phyloP scores from a whole-genome alignment of 2,329 filamentous ascomycete species.

The Fusarium brachygibbosum region DNA sequence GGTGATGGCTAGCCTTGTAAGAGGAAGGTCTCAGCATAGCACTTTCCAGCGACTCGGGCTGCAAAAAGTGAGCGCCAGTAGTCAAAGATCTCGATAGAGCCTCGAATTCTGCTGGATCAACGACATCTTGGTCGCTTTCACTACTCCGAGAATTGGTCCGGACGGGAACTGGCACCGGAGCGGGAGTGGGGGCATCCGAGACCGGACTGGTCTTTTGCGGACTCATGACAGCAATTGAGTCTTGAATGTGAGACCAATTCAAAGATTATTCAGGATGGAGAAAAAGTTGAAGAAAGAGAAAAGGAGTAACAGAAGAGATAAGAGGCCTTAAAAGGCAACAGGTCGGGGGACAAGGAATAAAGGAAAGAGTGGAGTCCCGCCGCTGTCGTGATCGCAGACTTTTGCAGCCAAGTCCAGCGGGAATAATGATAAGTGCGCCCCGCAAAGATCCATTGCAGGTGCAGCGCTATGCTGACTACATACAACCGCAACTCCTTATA shows the following conservation, averaged over 20 bases:
- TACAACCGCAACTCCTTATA: slow-evolving; percentile 28
- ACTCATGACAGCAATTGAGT: slow-evolving; percentile 18
- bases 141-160: slow-evolving; percentile 32
- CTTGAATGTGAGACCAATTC: neutral
- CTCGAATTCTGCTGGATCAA: slow-evolving; percentile 46
- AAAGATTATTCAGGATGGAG: neutral
- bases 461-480: slow-evolving; percentile 2
- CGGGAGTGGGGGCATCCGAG: slow-evolving; percentile 20
- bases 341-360: slow-evolving; percentile 7
- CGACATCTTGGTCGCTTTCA: slow-evolving; percentile 28
- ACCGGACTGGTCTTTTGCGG: slow-evolving; percentile 14
- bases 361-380: slow-evolving; percentile 34
- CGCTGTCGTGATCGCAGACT: slow-evolving; percentile 47
- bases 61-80: slow-evolving; percentile 55
- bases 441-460: slow-evolving; percentile 28
- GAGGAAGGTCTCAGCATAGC: slow-evolving; percentile 54
- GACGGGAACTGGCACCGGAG: slow-evolving; percentile 42
- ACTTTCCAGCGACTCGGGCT: slow-evolving; percentile 58
- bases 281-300: neutral
- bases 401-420: slow-evolving; percentile 17
- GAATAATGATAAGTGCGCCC: slow-evolving; percentile 22
- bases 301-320: neutral
- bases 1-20: slow-evolving; percentile 41
- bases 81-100: slow-evolving; percentile 58
- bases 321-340: slow-evolving; percentile 20